phyloP scores from a whole-genome alignment of 2,329 filamentous ascomycete species.

The Diaporthe destruens region DNA sequence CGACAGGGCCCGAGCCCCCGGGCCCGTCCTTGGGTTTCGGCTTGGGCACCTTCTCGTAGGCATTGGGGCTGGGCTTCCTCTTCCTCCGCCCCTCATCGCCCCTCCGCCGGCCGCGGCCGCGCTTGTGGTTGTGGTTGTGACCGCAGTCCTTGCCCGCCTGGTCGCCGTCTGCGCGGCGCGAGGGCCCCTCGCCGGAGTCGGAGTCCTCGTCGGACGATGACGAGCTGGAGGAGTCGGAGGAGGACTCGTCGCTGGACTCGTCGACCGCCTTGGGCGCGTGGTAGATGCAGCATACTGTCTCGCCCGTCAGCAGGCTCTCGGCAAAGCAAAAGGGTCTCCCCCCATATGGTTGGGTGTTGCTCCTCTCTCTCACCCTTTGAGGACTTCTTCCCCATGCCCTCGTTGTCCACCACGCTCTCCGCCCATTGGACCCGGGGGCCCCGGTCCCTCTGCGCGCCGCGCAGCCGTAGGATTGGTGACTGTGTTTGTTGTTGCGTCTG shows the following conservation, averaged over 20 bases:
- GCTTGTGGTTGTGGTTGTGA: slow-evolving; percentile 18
- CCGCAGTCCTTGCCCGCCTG: slow-evolving; percentile 32
- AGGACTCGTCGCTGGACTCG: slow-evolving; percentile 82
- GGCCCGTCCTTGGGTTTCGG: slow-evolving; percentile 38
- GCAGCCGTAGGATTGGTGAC: slow-evolving; percentile 62
- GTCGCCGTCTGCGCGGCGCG: slow-evolving; percentile 48
- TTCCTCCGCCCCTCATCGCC: slow-evolving; percentile 16
- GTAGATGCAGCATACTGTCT: slow-evolving; percentile 97
- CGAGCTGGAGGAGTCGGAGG: slow-evolving; percentile 66
- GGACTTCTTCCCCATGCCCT: slow-evolving; percentile 91
- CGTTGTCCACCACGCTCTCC: slow-evolving; percentile 93
- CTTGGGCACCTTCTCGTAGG: slow-evolving; percentile 42
- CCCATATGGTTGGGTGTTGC: too few relatives aligned
- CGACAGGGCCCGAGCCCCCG: slow-evolving; percentile 32
- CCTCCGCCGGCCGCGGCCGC: slow-evolving; percentile 32
- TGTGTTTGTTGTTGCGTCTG: slow-evolving; percentile 46
- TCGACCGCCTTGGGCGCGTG: slow-evolving; percentile 85
- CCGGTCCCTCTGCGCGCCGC: slow-evolving; percentile 60
- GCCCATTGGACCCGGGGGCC: slow-evolving; percentile 87
- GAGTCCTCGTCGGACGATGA: slow-evolving; percentile 48
- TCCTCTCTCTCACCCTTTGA: slow-evolving; percentile 77
- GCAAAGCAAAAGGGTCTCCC: neutral
- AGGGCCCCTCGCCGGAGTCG: slow-evolving; percentile 58
- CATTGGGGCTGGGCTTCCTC: slow-evolving; percentile 42
- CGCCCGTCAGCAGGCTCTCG: neutral